Percentiles rank a stretch among this genome's conserved stretches.
These are phyloP conservation scores for Mycena filopes DNA, from an alignment of 768 basidiomycete genomes.

Conservation along the genomic window DNA sequence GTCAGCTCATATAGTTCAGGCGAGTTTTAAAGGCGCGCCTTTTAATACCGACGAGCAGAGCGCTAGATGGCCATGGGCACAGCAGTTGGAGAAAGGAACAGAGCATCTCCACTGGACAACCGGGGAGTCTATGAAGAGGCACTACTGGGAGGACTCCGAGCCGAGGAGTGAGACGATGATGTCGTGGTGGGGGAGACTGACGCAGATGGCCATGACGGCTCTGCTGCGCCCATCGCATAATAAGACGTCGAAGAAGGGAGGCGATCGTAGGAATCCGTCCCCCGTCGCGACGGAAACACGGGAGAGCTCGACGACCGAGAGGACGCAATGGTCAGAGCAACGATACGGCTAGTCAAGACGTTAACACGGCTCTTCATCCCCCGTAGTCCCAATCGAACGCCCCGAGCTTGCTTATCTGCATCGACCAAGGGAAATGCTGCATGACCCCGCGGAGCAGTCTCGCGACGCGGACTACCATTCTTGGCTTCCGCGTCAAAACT, in stretches of 20 bases:
- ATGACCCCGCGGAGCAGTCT: neutral
- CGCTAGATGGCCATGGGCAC: neutral
- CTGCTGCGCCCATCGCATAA: neutral
- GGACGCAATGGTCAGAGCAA: conserved; percentile 18
- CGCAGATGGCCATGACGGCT: neutral
- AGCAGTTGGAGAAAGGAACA: conserved; percentile 1
- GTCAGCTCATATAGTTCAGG: too few relatives aligned
- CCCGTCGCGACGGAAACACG: neutral
- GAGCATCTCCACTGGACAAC: neutral
- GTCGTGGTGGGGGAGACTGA: neutral
- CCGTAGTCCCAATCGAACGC: conserved; percentile 4
- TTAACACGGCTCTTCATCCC: conserved; percentile 26
- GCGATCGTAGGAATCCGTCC: neutral
- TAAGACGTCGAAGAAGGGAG: neutral
- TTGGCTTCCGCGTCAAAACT: neutral
- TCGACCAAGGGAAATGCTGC: neutral
- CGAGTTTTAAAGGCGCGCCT: neutral
- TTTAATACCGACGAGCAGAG: neutral
- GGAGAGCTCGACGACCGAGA: conserved; percentile 18
- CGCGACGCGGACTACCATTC: neutral
- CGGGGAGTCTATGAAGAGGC: conserved; percentile 10
- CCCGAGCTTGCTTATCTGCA: neutral
- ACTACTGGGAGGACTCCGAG: conserved; percentile 1
- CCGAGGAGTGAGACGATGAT: conserved; percentile 10
- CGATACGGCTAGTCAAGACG: conserved; percentile 20